Conservation (phyloP, 2,329 filamentous ascomycete species). For the Macroventuria anomochaeta region DNA sequence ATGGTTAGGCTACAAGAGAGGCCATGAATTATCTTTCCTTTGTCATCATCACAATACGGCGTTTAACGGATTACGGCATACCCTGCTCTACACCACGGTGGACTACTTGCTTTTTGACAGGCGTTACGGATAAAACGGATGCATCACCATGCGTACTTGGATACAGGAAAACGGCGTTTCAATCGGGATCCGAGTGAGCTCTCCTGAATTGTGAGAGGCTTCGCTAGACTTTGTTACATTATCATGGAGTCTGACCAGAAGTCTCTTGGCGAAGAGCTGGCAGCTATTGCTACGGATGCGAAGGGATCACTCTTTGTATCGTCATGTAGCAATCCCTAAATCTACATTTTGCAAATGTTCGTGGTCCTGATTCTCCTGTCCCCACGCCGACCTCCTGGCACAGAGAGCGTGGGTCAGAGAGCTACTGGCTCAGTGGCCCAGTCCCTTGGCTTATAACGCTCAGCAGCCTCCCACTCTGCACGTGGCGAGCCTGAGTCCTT, state of each 20-base stretch:
- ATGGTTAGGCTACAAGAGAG: slow-evolving; percentile 7
- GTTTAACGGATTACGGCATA: slow-evolving; percentile 1
- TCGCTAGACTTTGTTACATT: not conserved
- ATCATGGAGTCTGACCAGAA: not conserved
- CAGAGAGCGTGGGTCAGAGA: too few relatives aligned
- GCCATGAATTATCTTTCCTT: not conserved
- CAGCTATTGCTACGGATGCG: not conserved
- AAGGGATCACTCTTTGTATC: not conserved
- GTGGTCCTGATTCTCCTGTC: too few relatives aligned
- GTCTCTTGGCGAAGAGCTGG: slow-evolving; percentile 5
- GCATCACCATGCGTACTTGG: not conserved
- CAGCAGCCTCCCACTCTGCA: too few relatives aligned
- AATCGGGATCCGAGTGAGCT: slow-evolving; percentile 3
- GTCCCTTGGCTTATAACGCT: too few relatives aligned
- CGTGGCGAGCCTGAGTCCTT: too few relatives aligned
- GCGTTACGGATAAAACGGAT: slow-evolving; percentile 7
- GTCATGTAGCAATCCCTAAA: not conserved
- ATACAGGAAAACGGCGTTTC: slow-evolving; percentile 10
- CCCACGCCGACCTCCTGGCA: too few relatives aligned
- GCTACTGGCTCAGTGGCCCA: too few relatives aligned
- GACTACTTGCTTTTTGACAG: not conserved
- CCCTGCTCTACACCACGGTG: slow-evolving; percentile 11
- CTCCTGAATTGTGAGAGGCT: not conserved
- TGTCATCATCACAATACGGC: slow-evolving; percentile 5
- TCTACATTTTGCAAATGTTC: too few relatives aligned